These are phyloP conservation scores for Phytophthora vignae DNA, from an alignment of 352 stramenopile genomes.

Conservation along the genomic window DNA sequence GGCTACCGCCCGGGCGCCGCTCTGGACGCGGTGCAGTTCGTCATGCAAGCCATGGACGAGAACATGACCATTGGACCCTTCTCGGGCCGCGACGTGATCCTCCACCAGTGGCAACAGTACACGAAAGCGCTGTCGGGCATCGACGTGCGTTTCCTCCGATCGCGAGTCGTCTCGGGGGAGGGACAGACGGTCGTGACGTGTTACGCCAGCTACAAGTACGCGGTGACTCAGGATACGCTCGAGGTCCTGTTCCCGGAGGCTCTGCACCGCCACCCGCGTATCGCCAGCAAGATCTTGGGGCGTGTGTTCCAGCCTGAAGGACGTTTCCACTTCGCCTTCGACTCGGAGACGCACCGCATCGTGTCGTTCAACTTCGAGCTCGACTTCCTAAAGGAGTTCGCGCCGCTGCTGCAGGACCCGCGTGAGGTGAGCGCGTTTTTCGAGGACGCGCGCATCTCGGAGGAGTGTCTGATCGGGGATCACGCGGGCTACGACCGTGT, in stretches of 20 bases:
- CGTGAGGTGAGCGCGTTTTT: constrained; percentile 51
- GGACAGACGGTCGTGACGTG: constrained; percentile 47
- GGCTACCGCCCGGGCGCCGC: constrained; percentile 44
- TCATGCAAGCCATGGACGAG: constrained; percentile 57
- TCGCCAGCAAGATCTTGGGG: constrained; percentile 44
- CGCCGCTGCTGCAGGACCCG: constrained; percentile 49
- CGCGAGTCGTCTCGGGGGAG: constrained; percentile 27
- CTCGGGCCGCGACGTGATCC: constrained; percentile 48
- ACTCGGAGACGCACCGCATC: constrained; percentile 45
- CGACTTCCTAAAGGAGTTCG: constrained; percentile 51
- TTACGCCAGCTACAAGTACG: constrained; percentile 46
- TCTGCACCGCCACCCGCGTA: constrained; percentile 25
- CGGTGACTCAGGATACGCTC: constrained; percentile 55
- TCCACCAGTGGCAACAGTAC: constrained; percentile 64
- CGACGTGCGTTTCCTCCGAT: constrained; percentile 48
- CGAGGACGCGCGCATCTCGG: constrained; percentile 48
- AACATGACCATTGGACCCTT: constrained; percentile 55
- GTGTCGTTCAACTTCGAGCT: constrained; percentile 56
- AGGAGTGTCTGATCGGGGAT: constrained; percentile 65
- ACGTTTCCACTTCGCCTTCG: constrained; percentile 56
- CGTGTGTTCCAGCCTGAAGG: constrained; percentile 39
- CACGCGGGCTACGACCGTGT: constrained; percentile 34
- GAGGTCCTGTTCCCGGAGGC: constrained; percentile 64
- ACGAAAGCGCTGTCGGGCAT: constrained; percentile 48
- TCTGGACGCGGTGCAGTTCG: constrained; percentile 44